phyloP scores from a whole-genome alignment of 495 filamentous ascomycete genomes.

The Neurospora sp. region DNA sequence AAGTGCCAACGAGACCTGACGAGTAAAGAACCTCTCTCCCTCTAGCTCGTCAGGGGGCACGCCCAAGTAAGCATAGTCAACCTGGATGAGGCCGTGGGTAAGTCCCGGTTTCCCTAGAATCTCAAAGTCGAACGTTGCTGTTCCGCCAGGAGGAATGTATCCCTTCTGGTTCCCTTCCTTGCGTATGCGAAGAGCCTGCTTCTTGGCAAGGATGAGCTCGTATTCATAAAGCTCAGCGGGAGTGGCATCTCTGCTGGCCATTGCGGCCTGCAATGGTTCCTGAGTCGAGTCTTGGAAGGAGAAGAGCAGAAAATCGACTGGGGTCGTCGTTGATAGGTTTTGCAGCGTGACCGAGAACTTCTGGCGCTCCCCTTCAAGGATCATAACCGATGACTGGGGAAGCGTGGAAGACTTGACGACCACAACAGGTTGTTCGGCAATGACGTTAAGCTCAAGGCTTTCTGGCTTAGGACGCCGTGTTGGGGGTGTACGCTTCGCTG shows the following conservation, averaged over 20 bases:
- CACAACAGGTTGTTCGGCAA: constrained; percentile 66
- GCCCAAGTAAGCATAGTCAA: constrained; percentile 73
- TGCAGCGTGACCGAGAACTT: constrained; percentile 70
- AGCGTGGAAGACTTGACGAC: constrained; percentile 66
- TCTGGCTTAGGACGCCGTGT: constrained; percentile 33
- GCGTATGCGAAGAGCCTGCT: constrained; percentile 60
- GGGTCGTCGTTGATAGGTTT: constrained; percentile 59
- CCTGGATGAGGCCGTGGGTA: constrained; percentile 69
- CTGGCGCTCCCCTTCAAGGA: constrained; percentile 76
- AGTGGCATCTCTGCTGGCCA: constrained; percentile 64
- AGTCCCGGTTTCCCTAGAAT: constrained; percentile 77
- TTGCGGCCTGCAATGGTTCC: constrained; percentile 59
- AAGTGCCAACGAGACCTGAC: constrained; percentile 70
- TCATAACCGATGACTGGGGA: constrained; percentile 79
- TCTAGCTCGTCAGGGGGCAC: constrained; percentile 50
- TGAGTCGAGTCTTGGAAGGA: constrained; percentile 86
- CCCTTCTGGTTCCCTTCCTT: constrained; percentile 40
- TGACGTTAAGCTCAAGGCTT: constrained; percentile 55
- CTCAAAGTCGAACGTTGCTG: constrained; percentile 69
- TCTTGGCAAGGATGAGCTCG: constrained; percentile 63
- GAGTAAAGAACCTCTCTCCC: constrained; percentile 66
- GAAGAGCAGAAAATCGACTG: constrained; percentile 76
- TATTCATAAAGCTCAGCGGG: constrained; percentile 75
- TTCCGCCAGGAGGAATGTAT: constrained; percentile 59
- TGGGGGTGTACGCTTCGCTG: constrained; percentile 20